Evolutionary conservation across 495 filamentous ascomycete genomes (phyloP), one percentile per base, ranked within the genome.

Genomic region (Aspergillus campestris): DNA sequence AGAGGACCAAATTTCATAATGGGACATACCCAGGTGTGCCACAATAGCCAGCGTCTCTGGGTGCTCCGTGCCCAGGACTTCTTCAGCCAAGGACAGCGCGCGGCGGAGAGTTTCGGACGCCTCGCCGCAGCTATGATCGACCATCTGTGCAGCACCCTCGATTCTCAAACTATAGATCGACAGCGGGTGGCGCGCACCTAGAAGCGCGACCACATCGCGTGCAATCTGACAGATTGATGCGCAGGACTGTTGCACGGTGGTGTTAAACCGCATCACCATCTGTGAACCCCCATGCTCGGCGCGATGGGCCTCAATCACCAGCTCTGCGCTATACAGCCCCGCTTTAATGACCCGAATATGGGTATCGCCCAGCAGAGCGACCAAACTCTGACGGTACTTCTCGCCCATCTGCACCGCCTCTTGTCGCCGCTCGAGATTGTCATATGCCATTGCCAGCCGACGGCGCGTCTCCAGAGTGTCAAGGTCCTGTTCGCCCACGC

Each of bases 401-500:
- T 60, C 49, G n/a, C 54, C 47, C 3, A 56, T 56, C 33, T 50
- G 37, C 3, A 66, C 44, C 1, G 61, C 59, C 11, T 62, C 58
- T 14, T 52, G 38, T 4, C 55, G 58, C 13, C 59, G 59, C 11
- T 44, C 40, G 1, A 66, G 47, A 0, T 38, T 31, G 18, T 50
- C 55, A 31, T 66, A 63, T 0, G 62, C 55, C 34, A 52, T 18
- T 1, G 51, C 60, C 4, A 68, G 38, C 5, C 65, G 65, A 32
- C 61, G 58, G 7, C 65, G 61, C 0, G 65, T 68, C 0, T 57
- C 53, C 14, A 64, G 44, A 7, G 62, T 68, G 36, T 68, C 61
- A 3, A 66, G 29, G 34, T 64, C 61, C 10, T 64, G 56, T 34
- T 68, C 65, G 9, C 65, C 65, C 11, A 68, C 65, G 9, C 65